These are phyloP conservation scores for Loxodes magnus DNA, from an alignment of 73 alveolate genomes.

Conservation along the genomic window DNA sequence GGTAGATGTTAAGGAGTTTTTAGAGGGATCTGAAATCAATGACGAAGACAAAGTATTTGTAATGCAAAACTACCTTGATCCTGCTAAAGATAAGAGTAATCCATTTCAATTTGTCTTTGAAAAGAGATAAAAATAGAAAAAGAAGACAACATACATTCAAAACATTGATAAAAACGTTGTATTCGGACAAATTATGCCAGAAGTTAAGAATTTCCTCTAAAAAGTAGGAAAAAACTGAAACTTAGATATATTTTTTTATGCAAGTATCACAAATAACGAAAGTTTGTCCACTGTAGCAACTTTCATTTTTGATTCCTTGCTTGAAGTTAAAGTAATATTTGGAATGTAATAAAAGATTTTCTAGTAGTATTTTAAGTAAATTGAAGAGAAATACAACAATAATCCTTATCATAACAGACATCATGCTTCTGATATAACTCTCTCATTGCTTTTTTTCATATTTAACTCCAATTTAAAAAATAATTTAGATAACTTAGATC, in stretches of 20 bases:
- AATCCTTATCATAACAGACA: conserved; percentile 11
- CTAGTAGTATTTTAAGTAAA: neutral
- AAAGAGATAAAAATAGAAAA: too few species aligned
- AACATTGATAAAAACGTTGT: too few species aligned
- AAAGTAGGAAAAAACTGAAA: conserved; percentile 7
- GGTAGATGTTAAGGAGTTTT: too few species aligned
- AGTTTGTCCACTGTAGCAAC: conserved; percentile 10
- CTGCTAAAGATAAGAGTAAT: too few species aligned
- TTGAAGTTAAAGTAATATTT: neutral
- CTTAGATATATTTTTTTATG: conserved; percentile 10
- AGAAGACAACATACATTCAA: too few species aligned
- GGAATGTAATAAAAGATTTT: neutral
- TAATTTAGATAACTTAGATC: neutral
- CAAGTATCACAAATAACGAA: conserved; percentile 5
- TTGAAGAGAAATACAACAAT: conserved; percentile 1
- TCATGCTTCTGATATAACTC: conserved; percentile 13
- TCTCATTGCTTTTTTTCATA: neutral
- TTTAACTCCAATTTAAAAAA: neutral
- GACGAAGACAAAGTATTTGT: conserved; percentile 11
- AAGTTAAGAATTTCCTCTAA: conserved; percentile 1
- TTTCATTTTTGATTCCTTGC: neutral
- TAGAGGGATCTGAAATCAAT: too few species aligned
- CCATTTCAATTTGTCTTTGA: too few species aligned
- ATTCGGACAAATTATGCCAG: too few species aligned
- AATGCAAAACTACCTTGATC: conserved; percentile 3